Base-by-base conservation (phyloP, 1,284 basidiomycete genomes). In the Microbotryum violaceum region DNA sequence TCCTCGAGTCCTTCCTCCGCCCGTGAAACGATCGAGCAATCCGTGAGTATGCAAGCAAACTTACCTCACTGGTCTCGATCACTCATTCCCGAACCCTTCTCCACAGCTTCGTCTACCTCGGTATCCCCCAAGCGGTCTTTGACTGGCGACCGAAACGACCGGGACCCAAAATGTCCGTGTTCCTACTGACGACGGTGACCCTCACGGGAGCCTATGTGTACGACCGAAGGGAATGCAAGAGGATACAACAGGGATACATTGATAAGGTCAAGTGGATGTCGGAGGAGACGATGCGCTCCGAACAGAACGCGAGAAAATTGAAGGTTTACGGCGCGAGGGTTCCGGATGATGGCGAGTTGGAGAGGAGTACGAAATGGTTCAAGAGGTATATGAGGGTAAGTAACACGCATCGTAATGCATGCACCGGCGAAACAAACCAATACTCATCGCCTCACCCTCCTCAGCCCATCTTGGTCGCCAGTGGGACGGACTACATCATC, bases 351-450 rank as follows among this genome's bases (percentile, higher is more conserved):
- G 91, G 94, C 72, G 92, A 97, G 73, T 84, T 85, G 69, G 86
- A 92, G 74, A 84, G 89, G 65, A 83, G 85, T 58, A 78, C 89
- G 72, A 84, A 81, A 74, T 91, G 90, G 79, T 98, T 97, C 78
- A 86, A 89, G 74, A 91, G 89, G 79, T 97, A 96, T 77, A 84
- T 97, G 79, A 96, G 96, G 86, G 92, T 94, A 70, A 71, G 79
- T 72, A 55, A 27, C 5, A 6, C 4, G 27, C 5, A 27, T 27
- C 27, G 1, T 6, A 27, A 27, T 27, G 27, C 27, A 27, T 6
- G 27, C n/a, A 27, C 6, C 27, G n/a, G n/a, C n/a, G 27, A 27
- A 6, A 27, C 6, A 6, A 27, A 27, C 27, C 27, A 27, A 27
- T 27, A 27, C 27, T 27, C 27, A 27, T 27, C 6, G 6, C 27